Base-by-base conservation (phyloP, 75 land plant genomes). In the Pinus albicaulis region DNA sequence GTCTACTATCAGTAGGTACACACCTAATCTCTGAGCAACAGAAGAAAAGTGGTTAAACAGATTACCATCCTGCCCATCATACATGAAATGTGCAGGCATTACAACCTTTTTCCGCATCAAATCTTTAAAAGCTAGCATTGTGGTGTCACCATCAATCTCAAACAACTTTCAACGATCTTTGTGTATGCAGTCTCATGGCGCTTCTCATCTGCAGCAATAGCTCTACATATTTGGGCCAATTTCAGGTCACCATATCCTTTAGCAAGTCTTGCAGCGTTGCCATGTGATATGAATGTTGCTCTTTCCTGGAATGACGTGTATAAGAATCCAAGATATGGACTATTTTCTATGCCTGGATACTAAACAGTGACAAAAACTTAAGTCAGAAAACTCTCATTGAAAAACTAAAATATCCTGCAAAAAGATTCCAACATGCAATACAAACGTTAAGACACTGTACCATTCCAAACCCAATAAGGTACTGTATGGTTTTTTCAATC, bases 11-110 rank as follows among this genome's bases (percentile, higher is more conserved):
- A n/a, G n/a, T n/a, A n/a, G n/a, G 81, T 88, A 88, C 1, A 87
- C 87, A 7, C 90, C 90, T 56, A 85, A 36, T 14, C 83, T 80
- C 57, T 85, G 87, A 57, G 92, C 92, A 23, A 90, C 87, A 0
- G 83, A 13, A 10, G 92, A 78, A 59, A 79, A 90, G 55, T 90
- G 77, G 12, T 84, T 80, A 28, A 87, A 90, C 53, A 90, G 77
- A 48, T 87, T 77, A 16, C 79, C 70, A 71, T 90, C 83, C 13
- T 58, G 59, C 28, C 92, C 92, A 64, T 90, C 90, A 52, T 85
- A 88, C 90, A 88, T 85, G 57, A 88, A 73, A 53, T 85, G 88
- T 13, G 90, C 90, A 7, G 90, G 90, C 88, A 87, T 87, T 7
- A 81, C 34, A 5, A 87, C 82, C 73, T 79, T 87, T 71, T 85